Conservation (phyloP, 768 basidiomycete species). For the Filobasidium floriforme region DNA sequence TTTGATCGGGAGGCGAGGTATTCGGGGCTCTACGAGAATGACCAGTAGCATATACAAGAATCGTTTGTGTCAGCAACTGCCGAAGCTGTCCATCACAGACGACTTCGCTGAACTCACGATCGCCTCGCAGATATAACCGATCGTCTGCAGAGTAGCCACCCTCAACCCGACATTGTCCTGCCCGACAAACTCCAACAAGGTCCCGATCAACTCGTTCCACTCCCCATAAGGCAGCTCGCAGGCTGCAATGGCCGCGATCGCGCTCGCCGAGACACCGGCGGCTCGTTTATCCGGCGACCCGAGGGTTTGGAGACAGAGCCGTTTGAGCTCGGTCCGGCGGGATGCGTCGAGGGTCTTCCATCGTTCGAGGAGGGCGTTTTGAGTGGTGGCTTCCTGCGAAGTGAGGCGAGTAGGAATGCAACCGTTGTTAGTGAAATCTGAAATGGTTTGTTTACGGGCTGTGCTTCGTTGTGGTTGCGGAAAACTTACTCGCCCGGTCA, state of each 20-base stretch:
- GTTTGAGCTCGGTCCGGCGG: conserved; percentile 66
- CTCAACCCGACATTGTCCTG: conserved; percentile 56
- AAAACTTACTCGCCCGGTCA: conserved; percentile 72
- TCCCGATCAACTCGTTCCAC: conserved; percentile 84
- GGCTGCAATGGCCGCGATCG: conserved; percentile 86
- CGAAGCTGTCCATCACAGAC: not conserved
- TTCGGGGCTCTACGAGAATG: conserved; percentile 70
- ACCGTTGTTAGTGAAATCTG: conserved; percentile 12
- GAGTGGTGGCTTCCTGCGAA: conserved; percentile 62
- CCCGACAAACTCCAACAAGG: conserved; percentile 75
- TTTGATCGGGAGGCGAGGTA: conserved; percentile 81
- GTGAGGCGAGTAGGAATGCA: too few species aligned
- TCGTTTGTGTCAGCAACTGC: conserved; percentile 5
- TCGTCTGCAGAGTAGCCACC: conserved; percentile 83
- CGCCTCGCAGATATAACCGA: conserved; percentile 94
- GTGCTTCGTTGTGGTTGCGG: conserved; percentile 6
- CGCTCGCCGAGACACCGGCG: conserved; percentile 82
- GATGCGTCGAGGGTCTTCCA: conserved; percentile 73
- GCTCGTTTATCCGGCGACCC: conserved; percentile 64
- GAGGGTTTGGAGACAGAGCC: conserved; percentile 58
- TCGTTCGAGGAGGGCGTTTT: conserved; percentile 64
- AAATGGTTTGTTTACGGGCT: conserved; percentile 21
- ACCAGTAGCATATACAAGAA: not conserved
- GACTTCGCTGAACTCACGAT: conserved; percentile 60
- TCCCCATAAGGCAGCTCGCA: conserved; percentile 81